A percentile compares a stretch with the other conserved stretches of the same genome.
These are phyloP conservation scores for Ascochyta pisi DNA, from an alignment of 2,329 filamentous ascomycete genomes.

Conservation along the genomic window DNA sequence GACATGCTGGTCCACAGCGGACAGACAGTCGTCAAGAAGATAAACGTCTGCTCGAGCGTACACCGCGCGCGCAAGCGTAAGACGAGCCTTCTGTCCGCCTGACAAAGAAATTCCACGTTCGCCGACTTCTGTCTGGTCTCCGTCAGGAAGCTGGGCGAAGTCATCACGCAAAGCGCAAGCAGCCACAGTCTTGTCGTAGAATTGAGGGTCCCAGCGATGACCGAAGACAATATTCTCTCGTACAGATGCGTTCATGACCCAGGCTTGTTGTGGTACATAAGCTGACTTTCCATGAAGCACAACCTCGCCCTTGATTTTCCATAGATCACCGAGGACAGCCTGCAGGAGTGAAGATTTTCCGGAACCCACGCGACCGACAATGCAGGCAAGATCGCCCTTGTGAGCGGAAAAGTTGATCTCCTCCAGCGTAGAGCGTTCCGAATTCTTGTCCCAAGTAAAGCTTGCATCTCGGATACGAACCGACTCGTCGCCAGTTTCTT, in stretches of 20 bases:
- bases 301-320: conserved; percentile 85
- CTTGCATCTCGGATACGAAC: conserved; percentile 82
- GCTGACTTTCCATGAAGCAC: conserved; percentile 81
- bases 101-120: conserved; percentile 96
- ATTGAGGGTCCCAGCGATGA: conserved; percentile 88
- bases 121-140: conserved; percentile 94
- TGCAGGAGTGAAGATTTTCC: conserved; percentile 95
- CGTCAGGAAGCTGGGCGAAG: conserved; percentile 90
- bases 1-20: conserved; percentile 97
- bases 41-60: conserved; percentile 98
- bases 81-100: conserved; percentile 92
- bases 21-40: conserved; percentile 90
- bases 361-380: conserved; percentile 91
- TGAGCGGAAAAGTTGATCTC: conserved; percentile 87
- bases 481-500: conserved; percentile 82
- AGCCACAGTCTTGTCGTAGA: conserved; percentile 91
- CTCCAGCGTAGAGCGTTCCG: conserved; percentile 70
- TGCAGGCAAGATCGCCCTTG: conserved; percentile 91
- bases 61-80: conserved; percentile 90
- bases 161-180: conserved; percentile 92
- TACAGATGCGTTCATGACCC: conserved; percentile 98
- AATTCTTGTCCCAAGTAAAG: conserved; percentile 94
- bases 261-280: conserved; percentile 90
- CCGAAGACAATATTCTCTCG: conserved; percentile 98
- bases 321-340: conserved; percentile 87